Percentiles rank a stretch among this genome's conserved stretches.
Evolutionary conservation across 208 protist genomes (phyloP).

Genomic region (Tritrichomonas musculus): DNA sequence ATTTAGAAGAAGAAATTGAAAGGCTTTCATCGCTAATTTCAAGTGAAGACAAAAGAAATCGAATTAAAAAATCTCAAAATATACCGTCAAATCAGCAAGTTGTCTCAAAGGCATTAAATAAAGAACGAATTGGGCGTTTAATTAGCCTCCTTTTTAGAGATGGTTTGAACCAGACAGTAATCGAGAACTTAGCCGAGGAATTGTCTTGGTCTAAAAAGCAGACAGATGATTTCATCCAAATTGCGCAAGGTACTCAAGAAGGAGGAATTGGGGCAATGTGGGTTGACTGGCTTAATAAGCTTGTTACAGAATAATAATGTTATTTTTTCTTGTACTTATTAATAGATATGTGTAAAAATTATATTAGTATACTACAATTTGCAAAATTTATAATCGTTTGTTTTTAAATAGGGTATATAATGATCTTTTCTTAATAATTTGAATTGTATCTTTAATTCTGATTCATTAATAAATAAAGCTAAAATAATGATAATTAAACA

Average conservation of each 20-base stretch:
- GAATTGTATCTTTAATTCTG: too few species aligned
- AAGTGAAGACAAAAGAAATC: neutral
- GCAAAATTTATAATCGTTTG: too few species aligned
- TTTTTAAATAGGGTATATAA: too few species aligned
- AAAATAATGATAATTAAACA: too few species aligned
- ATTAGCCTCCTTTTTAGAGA: neutral
- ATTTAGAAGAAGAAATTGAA: neutral
- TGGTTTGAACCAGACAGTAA: neutral
- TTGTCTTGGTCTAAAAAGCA: neutral
- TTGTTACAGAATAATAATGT: too few species aligned
- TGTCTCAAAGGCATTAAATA: neutral
- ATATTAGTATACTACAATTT: too few species aligned
- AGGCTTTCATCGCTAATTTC: neutral
- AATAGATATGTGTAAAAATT: too few species aligned
- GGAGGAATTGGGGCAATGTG: neutral
- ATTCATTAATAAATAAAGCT: too few species aligned
- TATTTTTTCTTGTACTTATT: too few species aligned
- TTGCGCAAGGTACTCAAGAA: neutral
- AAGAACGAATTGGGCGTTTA: neutral
- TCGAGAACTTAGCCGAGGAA: neutral
- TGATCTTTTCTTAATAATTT: too few species aligned
- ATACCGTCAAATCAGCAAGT: neutral
- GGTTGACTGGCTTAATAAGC: neutral
- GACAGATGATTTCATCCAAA: neutral
- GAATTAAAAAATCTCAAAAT: neutral